Base-by-base conservation (phyloP, 2,329 filamentous ascomycete genomes). In the Colletotrichum tropicicola region DNA sequence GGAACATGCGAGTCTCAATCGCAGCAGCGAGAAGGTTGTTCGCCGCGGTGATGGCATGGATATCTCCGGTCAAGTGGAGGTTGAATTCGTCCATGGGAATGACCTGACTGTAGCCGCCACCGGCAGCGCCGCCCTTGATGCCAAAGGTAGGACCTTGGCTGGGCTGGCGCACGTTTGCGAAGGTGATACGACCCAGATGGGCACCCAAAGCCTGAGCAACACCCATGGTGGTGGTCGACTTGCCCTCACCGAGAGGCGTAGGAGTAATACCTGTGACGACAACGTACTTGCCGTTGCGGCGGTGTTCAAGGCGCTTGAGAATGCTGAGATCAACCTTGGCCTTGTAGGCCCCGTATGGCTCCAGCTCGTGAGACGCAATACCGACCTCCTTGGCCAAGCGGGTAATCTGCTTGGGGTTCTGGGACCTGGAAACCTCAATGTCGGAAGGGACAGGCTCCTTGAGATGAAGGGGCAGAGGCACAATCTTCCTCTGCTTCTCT, bases 71-170 rank as follows among this genome's bases (percentile, higher is more conserved):
- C 73, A 99, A 82, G 78, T 99, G 96, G 75, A 99, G 84, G 81
- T 99, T 99, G 85, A 99, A 99, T 79, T 99, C 96, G 73, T 99
- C 96, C 96, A 99, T 99, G 64, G 96, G 96, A 73, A 99, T 98
- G 74, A 99, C 96, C 79, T 99, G 96, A 78, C 93, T 97, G 87
- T 98, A 99, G 39, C 96, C 96, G 78, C 96, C 96, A 73, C 96
- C 96, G 60, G 96, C 96, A 65, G 96, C 96, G 73, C 96, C 96
- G 68, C 96, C 96, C 85, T 99, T 99, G 86, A 99, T 98, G 73
- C 96, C 96, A 77, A 99, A 99, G 0, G 96, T 99, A 59, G 96
- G 96, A 5, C 96, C 96, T 82, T 98, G 96, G 73, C 93, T 97
- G 53, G 96, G 96, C 77, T 99, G 96, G 66, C 96, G 90, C 53